These are phyloP conservation scores for Lentinula aciculospora DNA, from an alignment of 768 basidiomycete species.

Conservation along the genomic window DNA sequence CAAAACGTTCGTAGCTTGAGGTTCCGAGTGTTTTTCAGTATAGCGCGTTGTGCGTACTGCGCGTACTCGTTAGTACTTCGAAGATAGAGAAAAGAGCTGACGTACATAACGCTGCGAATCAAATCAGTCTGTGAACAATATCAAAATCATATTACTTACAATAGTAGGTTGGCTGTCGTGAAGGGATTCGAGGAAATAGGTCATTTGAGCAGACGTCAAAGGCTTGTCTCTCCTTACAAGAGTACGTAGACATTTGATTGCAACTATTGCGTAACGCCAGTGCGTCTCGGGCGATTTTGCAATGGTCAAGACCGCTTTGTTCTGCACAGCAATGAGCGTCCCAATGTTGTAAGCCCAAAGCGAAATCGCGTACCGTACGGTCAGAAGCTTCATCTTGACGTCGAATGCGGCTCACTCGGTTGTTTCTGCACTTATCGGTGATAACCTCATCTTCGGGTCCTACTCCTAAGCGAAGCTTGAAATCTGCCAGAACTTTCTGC, in stretches of 20 bases:
- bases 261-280: slow-evolving; percentile 75
- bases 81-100: slow-evolving; percentile 4
- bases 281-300: slow-evolving; percentile 61
- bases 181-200: slow-evolving; percentile 55
- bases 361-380: slow-evolving; percentile 34
- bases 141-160: slow-evolving; percentile 38
- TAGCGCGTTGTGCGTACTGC: slow-evolving; percentile 66
- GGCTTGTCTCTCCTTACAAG: slow-evolving; percentile 63
- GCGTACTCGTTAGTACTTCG: background rate
- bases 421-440: slow-evolving; percentile 33
- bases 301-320: slow-evolving; percentile 42
- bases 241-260: slow-evolving; percentile 61
- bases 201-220: slow-evolving; percentile 39
- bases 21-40: slow-evolving; percentile 72
- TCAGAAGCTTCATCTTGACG: slow-evolving; percentile 35
- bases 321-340: slow-evolving; percentile 21
- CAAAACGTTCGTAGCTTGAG: slow-evolving; percentile 79
- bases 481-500: slow-evolving; percentile 25
- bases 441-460: slow-evolving; percentile 29
- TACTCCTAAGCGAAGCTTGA: slow-evolving; percentile 32
- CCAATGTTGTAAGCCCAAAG: background rate
- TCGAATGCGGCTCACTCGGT: slow-evolving; percentile 38
- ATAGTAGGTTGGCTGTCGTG: slow-evolving; percentile 63
- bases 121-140: background rate
- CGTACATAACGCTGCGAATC: slow-evolving; percentile 52